Conservation (phyloP, 2,329 filamentous ascomycete species). For the Talaromyces rugulosus region DNA sequence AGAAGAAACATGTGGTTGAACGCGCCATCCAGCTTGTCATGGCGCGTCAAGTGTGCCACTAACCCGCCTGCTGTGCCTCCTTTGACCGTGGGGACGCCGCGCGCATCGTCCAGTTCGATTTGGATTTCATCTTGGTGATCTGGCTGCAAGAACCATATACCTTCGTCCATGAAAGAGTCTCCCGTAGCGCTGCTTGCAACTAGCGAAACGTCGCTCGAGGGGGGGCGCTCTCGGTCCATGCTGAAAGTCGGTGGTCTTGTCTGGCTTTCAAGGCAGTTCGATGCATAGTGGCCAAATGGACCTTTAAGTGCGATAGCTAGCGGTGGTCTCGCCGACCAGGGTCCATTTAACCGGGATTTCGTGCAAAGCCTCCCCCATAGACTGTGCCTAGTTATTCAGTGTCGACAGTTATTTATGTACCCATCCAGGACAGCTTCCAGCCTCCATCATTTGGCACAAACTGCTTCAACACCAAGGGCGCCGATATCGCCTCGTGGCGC, state of each 20-base stretch:
- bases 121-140: slow-evolving; percentile 1
- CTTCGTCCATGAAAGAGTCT: background rate
- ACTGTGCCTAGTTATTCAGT: background rate
- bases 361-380: too few species aligned
- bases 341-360: too few species aligned
- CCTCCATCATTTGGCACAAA: background rate
- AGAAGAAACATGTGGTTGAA: slow-evolving; percentile 96
- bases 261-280: background rate
- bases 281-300: background rate
- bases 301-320: too few species aligned
- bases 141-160: slow-evolving; percentile 1
- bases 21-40: slow-evolving; percentile 83
- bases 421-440: background rate
- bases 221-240: background rate
- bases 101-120: background rate
- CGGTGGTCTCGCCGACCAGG: too few species aligned
- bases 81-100: slow-evolving; percentile 14
- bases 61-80: slow-evolving; percentile 73
- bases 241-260: background rate
- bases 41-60: slow-evolving; percentile 86
- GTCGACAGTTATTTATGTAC: background rate
- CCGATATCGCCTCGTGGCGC: background rate
- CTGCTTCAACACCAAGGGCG: background rate
- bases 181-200: background rate
- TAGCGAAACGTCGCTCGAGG: background rate